Conservation (phyloP, 2,329 filamentous ascomycete species). For the Capronia epimyces region DNA sequence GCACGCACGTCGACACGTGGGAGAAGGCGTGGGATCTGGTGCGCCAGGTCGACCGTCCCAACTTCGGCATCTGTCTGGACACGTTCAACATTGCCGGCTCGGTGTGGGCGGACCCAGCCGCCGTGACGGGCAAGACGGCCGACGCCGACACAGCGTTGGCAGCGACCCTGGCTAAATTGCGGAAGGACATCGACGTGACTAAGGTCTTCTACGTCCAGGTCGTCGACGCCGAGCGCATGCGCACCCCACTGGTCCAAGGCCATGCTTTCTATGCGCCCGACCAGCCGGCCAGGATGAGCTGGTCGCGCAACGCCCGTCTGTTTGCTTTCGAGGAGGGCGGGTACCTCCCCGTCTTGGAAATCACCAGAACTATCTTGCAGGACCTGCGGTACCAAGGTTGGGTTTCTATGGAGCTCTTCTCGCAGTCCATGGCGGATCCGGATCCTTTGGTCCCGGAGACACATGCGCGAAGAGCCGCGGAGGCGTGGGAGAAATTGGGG, state of each 20-base stretch:
- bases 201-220: conserved; percentile 73
- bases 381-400: conserved; percentile 53
- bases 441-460: conserved; percentile 5
- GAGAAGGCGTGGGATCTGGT: conserved; percentile 67
- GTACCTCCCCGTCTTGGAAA: conserved; percentile 60
- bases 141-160: conserved; percentile 53
- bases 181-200: conserved; percentile 51
- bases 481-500: conserved; percentile 8
- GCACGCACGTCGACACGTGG: conserved; percentile 65
- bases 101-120: conserved; percentile 63
- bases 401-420: conserved; percentile 22
- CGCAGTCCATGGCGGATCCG: conserved; percentile 6
- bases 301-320: conserved; percentile 68
- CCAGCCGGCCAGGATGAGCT: conserved; percentile 65
- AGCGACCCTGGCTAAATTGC: conserved; percentile 51
- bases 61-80: conserved; percentile 72
- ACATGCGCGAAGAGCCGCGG: conserved; percentile 12
- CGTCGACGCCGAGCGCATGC: conserved; percentile 64
- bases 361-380: conserved; percentile 57
- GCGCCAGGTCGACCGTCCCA: conserved; percentile 56
- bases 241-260: conserved; percentile 50
- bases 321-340: conserved; percentile 63
- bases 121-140: conserved; percentile 45
- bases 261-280: conserved; percentile 55
- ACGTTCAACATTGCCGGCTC: conserved; percentile 70